Percentiles rank a stretch among this genome's conserved stretches.
Evolutionary conservation across 2,329 filamentous ascomycete species (phyloP).

Genomic region (Xylaria sp.): DNA sequence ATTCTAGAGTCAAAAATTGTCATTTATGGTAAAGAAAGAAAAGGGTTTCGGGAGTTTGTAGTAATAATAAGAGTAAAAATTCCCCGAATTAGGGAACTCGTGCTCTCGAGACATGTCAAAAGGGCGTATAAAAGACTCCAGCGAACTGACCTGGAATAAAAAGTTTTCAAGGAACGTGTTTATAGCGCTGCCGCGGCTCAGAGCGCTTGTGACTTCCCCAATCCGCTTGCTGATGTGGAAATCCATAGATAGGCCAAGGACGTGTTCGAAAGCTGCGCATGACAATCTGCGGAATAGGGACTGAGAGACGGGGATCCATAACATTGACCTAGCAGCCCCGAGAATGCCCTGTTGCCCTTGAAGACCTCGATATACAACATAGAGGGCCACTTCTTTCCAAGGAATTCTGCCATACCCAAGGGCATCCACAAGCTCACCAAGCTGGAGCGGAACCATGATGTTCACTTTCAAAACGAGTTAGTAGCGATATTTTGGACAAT

Average conservation of each 20-base stretch:
- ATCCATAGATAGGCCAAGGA: constrained; percentile 59
- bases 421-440: constrained; percentile 55
- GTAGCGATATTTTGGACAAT: neutral
- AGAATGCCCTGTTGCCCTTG: constrained; percentile 60
- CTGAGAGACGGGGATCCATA: constrained; percentile 63
- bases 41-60: no score
- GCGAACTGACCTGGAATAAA: constrained; percentile 60
- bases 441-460: constrained; percentile 56
- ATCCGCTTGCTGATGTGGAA: constrained; percentile 64
- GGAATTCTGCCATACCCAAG: constrained; percentile 57
- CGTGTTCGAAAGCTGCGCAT: constrained; percentile 59
- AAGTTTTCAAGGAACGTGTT: constrained; percentile 63
- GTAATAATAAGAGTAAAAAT: no score
- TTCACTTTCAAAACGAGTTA: constrained; percentile 50
- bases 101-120: no score
- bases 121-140: no score
- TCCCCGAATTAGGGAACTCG: no score
- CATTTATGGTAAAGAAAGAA: no score
- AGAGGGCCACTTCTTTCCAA: constrained; percentile 57
- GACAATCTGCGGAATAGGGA: constrained; percentile 57
- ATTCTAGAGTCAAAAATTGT: no score
- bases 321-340: constrained; percentile 55
- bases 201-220: constrained; percentile 63
- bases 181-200: constrained; percentile 60
- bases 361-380: constrained; percentile 57